Evolutionary conservation across 192 early-diverging fungal genomes (phyloP).

Genomic region (Allomyces macrogynus): DNA sequence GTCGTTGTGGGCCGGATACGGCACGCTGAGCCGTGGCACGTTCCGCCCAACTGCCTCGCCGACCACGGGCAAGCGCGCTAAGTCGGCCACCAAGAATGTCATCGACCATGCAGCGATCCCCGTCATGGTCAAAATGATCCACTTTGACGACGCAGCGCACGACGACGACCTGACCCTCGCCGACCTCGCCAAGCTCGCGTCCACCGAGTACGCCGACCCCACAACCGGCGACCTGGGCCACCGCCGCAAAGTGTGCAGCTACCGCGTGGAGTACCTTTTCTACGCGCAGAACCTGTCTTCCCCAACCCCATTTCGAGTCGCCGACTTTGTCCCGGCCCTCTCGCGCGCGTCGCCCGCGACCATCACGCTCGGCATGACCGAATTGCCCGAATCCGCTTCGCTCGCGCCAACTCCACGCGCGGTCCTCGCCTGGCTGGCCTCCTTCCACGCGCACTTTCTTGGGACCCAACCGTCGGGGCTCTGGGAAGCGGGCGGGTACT

Average conservation of each 20-base stretch:
- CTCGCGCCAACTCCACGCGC: neutral
- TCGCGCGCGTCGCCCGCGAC: neutral
- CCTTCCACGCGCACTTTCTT: conserved; percentile 11
- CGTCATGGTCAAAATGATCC: neutral
- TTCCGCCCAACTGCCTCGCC: neutral
- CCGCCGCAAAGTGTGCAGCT: neutral
- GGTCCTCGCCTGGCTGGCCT: conserved; percentile 12
- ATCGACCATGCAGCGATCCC: neutral
- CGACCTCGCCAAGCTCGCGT: neutral
- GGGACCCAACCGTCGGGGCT: neutral
- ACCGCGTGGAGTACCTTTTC: neutral
- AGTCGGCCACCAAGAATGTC: too few species aligned
- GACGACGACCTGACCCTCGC: neutral
- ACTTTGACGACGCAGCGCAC: neutral
- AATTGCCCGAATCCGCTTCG: conserved; percentile 5
- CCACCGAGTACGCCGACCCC: too few species aligned
- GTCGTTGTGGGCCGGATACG: conserved; percentile 1
- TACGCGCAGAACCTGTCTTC: neutral
- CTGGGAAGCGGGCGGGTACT: conserved; percentile 12
- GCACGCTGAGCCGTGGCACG: neutral
- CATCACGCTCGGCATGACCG: conserved; percentile 6
- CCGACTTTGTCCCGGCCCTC: neutral
- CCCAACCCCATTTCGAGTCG: neutral
- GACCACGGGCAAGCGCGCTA: neutral
- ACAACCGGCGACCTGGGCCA: neutral